These are phyloP conservation scores for Yarrowia sp. DNA, from an alignment of 805 yeast species.

Conservation along the genomic window DNA sequence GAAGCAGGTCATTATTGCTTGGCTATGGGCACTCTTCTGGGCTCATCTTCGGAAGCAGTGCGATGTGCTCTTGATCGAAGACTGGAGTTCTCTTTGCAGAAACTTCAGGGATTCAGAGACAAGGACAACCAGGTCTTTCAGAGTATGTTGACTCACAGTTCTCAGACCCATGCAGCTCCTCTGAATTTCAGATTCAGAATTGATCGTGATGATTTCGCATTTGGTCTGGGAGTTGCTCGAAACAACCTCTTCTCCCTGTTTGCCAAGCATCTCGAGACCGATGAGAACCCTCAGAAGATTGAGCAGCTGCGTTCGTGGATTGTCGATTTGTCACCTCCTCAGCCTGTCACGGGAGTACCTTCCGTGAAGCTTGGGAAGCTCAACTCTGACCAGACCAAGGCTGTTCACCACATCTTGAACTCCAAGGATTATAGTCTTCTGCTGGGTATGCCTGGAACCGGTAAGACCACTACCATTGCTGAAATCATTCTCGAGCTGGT, in stretches of 20 bases:
- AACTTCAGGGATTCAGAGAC: slow-evolving; percentile 54
- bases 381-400: slow-evolving; percentile 74
- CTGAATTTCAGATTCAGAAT: slow-evolving; percentile 59
- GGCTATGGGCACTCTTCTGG: slow-evolving; percentile 64
- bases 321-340: slow-evolving; percentile 62
- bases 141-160: slow-evolving; percentile 53
- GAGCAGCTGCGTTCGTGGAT: slow-evolving; percentile 53
- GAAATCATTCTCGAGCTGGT: slow-evolving; percentile 70
- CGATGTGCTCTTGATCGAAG: slow-evolving; percentile 62
- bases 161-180: slow-evolving; percentile 37
- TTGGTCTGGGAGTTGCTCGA: slow-evolving; percentile 77
- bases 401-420: slow-evolving; percentile 67
- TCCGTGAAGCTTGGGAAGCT: slow-evolving; percentile 49
- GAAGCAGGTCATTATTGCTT: slow-evolving; percentile 79
- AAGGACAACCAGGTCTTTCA: slow-evolving; percentile 59
- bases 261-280: slow-evolving; percentile 40
- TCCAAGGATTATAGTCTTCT: slow-evolving; percentile 80
- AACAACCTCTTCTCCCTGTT: slow-evolving; percentile 77
- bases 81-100: slow-evolving; percentile 56
- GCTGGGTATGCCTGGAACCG: slow-evolving; percentile 98
- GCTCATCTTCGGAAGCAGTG: slow-evolving; percentile 55
- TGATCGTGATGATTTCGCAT: slow-evolving; percentile 80
- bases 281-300: slow-evolving; percentile 55
- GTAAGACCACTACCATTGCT: slow-evolving; percentile 89
- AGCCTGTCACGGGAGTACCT: slow-evolving; percentile 46